phyloP scores from a whole-genome alignment of 148 eudicot genomes.

The Persicaria tinctoria region DNA sequence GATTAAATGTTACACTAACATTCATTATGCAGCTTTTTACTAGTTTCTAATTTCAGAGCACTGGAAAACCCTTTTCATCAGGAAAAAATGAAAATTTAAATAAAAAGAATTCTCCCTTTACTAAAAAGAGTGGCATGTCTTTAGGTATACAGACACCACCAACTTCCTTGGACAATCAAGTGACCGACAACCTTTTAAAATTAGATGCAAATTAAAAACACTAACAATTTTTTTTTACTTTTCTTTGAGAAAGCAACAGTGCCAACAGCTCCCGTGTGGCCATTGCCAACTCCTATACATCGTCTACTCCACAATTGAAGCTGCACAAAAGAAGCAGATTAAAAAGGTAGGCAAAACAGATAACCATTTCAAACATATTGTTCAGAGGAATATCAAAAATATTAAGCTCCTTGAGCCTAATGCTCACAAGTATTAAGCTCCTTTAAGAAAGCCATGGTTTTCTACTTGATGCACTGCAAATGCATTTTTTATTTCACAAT shows the following conservation, averaged over 20 bases:
- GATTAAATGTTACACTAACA: background rate
- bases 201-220: background rate
- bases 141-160: too few relatives aligned
- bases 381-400: background rate
- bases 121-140: too few relatives aligned
- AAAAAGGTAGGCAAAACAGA: background rate
- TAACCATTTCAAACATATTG: background rate
- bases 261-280: conserved; percentile 90
- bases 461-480: background rate
- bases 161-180: too few relatives aligned
- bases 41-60: too few relatives aligned
- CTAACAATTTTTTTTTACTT: conserved; percentile 27
- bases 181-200: background rate
- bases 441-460: conserved; percentile 4
- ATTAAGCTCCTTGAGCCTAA: background rate
- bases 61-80: too few relatives aligned
- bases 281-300: conserved; percentile 74
- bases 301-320: conserved; percentile 72
- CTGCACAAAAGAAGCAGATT: conserved; percentile 26
- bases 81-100: too few relatives aligned
- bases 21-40: background rate
- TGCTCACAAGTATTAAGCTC: background rate
- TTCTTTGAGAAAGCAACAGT: conserved; percentile 90
- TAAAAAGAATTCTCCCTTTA: too few relatives aligned
- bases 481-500: background rate